Evolutionary conservation across 345 rosid species (phyloP).

Genomic region (Aquilaria malaccensis): DNA sequence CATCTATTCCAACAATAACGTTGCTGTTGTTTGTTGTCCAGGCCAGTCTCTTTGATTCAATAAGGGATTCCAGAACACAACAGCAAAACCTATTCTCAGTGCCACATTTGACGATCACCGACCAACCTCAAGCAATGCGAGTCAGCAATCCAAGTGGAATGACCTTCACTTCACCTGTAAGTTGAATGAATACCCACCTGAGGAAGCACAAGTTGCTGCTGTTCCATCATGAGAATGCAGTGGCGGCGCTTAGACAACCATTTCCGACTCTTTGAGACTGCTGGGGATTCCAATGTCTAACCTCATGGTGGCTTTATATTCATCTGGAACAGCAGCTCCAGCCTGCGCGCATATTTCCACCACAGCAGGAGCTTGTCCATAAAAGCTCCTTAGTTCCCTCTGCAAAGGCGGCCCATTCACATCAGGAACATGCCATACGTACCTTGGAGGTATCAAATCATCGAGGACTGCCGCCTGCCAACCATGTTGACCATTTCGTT

Average conservation of each 20-base stretch:
- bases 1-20: too few relatives aligned
- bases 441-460: slow-evolving; percentile 88
- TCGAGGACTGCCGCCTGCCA: slow-evolving; percentile 89
- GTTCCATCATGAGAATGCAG: neutral
- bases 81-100: too few relatives aligned
- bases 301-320: slow-evolving; percentile 86
- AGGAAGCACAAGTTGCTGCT: too few relatives aligned
- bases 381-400: slow-evolving; percentile 63
- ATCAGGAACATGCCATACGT: slow-evolving; percentile 93
- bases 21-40: too few relatives aligned
- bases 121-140: too few relatives aligned
- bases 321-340: slow-evolving; percentile 70
- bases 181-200: too few relatives aligned
- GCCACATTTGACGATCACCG: too few relatives aligned
- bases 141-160: too few relatives aligned
- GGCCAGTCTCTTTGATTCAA: too few relatives aligned
- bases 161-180: too few relatives aligned
- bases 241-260: slow-evolving; percentile 58
- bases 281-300: slow-evolving; percentile 84
- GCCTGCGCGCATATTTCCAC: slow-evolving; percentile 88
- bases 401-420: slow-evolving; percentile 56
- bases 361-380: slow-evolving; percentile 89
- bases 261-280: slow-evolving; percentile 74
- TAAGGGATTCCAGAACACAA: too few relatives aligned
- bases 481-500: slow-evolving; percentile 92